phyloP scores from a whole-genome alignment of 768 basidiomycete genomes.

The Podaxis sp. region DNA sequence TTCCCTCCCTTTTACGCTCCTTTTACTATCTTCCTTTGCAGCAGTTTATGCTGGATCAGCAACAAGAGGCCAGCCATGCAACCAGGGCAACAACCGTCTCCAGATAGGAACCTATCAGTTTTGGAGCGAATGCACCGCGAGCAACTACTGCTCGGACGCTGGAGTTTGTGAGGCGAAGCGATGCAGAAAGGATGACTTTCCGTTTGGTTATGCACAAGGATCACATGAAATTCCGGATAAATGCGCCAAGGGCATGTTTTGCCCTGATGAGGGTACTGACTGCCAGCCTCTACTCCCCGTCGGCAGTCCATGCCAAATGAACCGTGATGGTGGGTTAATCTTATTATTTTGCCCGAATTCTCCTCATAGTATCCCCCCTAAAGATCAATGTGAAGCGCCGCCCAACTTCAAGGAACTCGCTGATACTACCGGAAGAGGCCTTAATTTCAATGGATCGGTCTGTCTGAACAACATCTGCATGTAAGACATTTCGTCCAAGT shows the following conservation, averaged over 20 bases:
- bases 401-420: conserved; percentile 62
- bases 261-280: conserved; percentile 77
- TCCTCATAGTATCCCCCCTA: not conserved
- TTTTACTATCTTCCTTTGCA: conserved; percentile 47
- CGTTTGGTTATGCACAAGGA: conserved; percentile 60
- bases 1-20: conserved; percentile 43
- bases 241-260: conserved; percentile 67
- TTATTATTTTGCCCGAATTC: not conserved
- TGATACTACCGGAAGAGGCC: conserved; percentile 64
- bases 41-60: conserved; percentile 47
- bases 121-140: conserved; percentile 72
- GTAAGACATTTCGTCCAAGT: conserved; percentile 41
- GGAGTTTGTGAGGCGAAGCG: conserved; percentile 61
- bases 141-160: conserved; percentile 57
- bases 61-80: conserved; percentile 45
- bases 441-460: conserved; percentile 79
- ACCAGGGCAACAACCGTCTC: conserved; percentile 59
- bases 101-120: conserved; percentile 80
- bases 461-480: conserved; percentile 85
- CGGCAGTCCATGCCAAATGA: conserved; percentile 75
- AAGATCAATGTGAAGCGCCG: conserved; percentile 79
- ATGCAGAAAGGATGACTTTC: conserved; percentile 77
- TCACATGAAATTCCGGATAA: conserved; percentile 50
- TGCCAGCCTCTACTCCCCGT: conserved; percentile 64
- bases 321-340: conserved; percentile 71